Evolutionary conservation across 345 rosid genomes (phyloP), one percentile per base, ranked within the genome.

Genomic region (Syzygium jambos): DNA sequence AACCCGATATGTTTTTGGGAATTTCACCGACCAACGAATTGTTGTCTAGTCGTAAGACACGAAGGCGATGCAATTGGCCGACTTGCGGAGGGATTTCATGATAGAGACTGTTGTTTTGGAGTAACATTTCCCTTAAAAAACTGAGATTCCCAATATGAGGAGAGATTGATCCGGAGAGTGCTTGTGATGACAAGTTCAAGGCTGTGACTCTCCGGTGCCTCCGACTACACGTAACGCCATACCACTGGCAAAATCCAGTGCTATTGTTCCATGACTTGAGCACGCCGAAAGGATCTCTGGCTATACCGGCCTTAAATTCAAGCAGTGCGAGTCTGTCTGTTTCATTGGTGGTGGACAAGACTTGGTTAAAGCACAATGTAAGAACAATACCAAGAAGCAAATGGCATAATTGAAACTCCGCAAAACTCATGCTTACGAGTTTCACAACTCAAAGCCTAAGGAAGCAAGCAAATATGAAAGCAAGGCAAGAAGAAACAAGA

Each of bases 31-130:
- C 29, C 65, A 57, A 1, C 5, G 3, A 57, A 57, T 57, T 57
- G 65, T 57, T 2, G 7, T 2, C 7, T 25, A 57, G 15, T 0
- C 0, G 0, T 57, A 25, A 25, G 2, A 0, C 0, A 57, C 0
- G 7, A 25, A 57, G 29, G 1, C 0, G 1, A 1, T 0, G 15
- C 7, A 57, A 0, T 2, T 25, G 29, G 0, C 65, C 3, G 0
- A 57, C 29, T 57, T 57, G 65, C 1, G 30, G 65, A 11, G 29
- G 65, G 29, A 57, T 57, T 57, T 25, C 15, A 25, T 57, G 7
- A 57, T 5, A 0, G 0, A 57, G 65, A 57, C 7, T 5, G 3
- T 57, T 57, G 7, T 5, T 11, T 5, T 0, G 0, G n/a, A 57
- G 15, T 6, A 0, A 0, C 2, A 57, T 5, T 25, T 0, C 0